Evolutionary conservation across 2,329 filamentous ascomycete genomes (phyloP).

Genomic region (Aspergillus bombycis): DNA sequence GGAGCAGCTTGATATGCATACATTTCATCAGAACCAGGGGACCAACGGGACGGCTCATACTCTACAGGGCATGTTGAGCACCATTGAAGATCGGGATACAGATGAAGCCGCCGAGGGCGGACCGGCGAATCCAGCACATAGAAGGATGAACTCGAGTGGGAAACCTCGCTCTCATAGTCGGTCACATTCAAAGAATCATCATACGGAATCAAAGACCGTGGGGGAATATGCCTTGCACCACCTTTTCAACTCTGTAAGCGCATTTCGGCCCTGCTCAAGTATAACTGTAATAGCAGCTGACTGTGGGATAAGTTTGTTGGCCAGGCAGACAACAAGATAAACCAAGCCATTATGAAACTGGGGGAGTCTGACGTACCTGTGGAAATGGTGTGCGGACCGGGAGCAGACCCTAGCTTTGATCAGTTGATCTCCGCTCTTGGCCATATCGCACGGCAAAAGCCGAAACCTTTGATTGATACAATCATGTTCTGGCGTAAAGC

Average conservation of each 20-base stretch:
- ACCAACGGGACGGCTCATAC: conserved; percentile 45
- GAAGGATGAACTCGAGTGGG: conserved; percentile 60
- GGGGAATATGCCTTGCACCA: conserved; percentile 97
- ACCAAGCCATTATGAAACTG: conserved; percentile 78
- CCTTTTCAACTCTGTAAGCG: conserved; percentile 81
- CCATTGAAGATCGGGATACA: conserved; percentile 43
- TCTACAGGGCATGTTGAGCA: conserved; percentile 34
- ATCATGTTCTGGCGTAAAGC: conserved; percentile 98
- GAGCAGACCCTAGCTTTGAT: conserved; percentile 86
- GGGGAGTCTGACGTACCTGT: conserved; percentile 82
- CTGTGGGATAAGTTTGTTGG: conserved; percentile 71
- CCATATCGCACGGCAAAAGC: conserved; percentile 91
- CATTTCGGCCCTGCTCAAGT: background rate
- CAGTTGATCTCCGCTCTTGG: conserved; percentile 91
- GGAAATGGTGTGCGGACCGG: conserved; percentile 86
- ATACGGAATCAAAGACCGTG: conserved; percentile 85
- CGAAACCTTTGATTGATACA: conserved; percentile 91
- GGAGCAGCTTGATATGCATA: conserved; percentile 37
- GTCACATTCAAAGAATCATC: conserved; percentile 70
- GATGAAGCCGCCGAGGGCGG: conserved; percentile 30
- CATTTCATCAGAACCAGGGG: conserved; percentile 35
- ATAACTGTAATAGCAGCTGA: conserved; percentile 33
- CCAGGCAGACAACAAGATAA: conserved; percentile 95
- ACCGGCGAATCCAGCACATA: conserved; percentile 35
- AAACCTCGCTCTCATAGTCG: conserved; percentile 72